Conservation (phyloP, 495 filamentous ascomycete species). For the Collariella sp. region DNA sequence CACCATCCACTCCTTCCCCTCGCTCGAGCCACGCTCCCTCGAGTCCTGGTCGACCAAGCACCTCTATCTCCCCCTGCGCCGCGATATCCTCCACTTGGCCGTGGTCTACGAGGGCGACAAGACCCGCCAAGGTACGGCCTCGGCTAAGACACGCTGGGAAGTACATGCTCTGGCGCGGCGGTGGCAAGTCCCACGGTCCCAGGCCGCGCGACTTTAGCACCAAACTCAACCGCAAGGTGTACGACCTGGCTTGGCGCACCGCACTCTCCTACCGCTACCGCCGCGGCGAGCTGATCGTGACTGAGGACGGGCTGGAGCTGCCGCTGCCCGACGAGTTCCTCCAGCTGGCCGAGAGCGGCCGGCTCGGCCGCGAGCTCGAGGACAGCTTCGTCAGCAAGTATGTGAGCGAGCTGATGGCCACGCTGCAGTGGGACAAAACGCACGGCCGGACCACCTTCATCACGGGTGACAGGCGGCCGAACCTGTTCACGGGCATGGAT, state of each 20-base stretch:
- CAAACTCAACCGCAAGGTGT: constrained; percentile 76
- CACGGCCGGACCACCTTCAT: constrained; percentile 72
- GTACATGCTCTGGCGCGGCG: constrained; percentile 77
- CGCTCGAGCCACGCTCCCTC: constrained; percentile 75
- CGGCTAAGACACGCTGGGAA: constrained; percentile 73
- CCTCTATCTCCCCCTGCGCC: constrained; percentile 74
- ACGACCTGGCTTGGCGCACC: constrained; percentile 92
- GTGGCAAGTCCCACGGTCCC: constrained; percentile 80
- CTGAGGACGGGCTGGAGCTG: constrained; percentile 64
- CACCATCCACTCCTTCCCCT: constrained; percentile 84
- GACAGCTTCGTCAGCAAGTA: constrained; percentile 47
- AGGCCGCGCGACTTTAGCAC: constrained; percentile 83
- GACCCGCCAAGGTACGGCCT: constrained; percentile 79
- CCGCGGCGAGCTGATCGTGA: constrained; percentile 75
- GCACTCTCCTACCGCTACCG: constrained; percentile 85
- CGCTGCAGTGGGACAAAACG: constrained; percentile 61
- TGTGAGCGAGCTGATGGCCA: constrained; percentile 53
- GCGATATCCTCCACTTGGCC: constrained; percentile 88
- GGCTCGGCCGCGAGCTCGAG: constrained; percentile 30
- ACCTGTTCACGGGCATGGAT: constrained; percentile 50
- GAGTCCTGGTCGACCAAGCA: constrained; percentile 71
- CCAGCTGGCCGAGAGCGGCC: constrained; percentile 20
- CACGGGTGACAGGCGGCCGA: constrained; percentile 46
- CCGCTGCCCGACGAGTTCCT: constrained; percentile 39
- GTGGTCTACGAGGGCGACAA: constrained; percentile 87